These are phyloP conservation scores for Coprinopsis sp. DNA, from an alignment of 768 basidiomycete genomes.

Conservation along the genomic window DNA sequence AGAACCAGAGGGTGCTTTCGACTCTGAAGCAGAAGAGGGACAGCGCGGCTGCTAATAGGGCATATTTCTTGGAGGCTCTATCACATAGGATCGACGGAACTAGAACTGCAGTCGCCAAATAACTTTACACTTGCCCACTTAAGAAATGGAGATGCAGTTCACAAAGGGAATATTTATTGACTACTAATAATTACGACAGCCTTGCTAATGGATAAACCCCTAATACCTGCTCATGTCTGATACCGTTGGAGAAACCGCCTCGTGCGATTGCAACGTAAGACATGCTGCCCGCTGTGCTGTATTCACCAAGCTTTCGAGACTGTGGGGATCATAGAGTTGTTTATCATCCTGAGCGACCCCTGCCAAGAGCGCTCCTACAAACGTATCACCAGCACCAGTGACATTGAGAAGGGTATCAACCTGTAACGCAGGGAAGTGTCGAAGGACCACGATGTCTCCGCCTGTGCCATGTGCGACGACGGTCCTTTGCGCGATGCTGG, in stretches of 20 bases:
- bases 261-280: slow-evolving; percentile 50
- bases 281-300: slow-evolving; percentile 63
- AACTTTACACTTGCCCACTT: too few species aligned
- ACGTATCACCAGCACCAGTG: slow-evolving; percentile 90
- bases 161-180: too few species aligned
- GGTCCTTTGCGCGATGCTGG: slow-evolving; percentile 40
- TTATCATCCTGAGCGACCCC: slow-evolving; percentile 42
- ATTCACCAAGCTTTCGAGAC: slow-evolving; percentile 41
- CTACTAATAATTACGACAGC: too few species aligned
- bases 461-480: slow-evolving; percentile 48
- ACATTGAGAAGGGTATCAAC: slow-evolving; percentile 55
- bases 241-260: slow-evolving; percentile 64
- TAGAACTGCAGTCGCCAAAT: too few species aligned
- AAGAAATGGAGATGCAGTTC: too few species aligned
- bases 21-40: too few species aligned
- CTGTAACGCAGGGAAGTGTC: slow-evolving; percentile 64
- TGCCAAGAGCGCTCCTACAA: slow-evolving; percentile 82
- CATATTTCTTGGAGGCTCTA: too few species aligned
- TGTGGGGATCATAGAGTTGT: slow-evolving; percentile 41
- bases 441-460: slow-evolving; percentile 52
- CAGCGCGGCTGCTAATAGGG: too few species aligned
- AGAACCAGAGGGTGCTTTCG: too few species aligned
- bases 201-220: not conserved
- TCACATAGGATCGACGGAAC: too few species aligned
- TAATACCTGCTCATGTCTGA: slow-evolving; percentile 23